These are phyloP conservation scores for Lepiota venenata DNA, from an alignment of 768 basidiomycete genomes.

Conservation along the genomic window DNA sequence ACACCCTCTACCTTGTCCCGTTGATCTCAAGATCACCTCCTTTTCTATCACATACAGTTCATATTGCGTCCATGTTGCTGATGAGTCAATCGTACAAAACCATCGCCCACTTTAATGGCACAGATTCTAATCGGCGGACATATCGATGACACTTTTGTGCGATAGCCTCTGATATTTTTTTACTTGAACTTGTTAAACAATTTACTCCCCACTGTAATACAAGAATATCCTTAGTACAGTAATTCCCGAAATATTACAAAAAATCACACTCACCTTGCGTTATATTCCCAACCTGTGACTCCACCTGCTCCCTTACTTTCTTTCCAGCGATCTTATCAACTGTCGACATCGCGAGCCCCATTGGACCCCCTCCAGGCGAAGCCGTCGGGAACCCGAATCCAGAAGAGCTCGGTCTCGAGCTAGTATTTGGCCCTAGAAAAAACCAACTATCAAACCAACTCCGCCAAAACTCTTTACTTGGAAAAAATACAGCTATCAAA, in stretches of 20 bases:
- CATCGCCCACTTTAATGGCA: no score
- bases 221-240: not conserved
- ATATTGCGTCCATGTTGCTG: no score
- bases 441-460: not conserved
- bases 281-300: constrained; percentile 40
- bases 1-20: no score
- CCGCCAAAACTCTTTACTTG: not conserved
- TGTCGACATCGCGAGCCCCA: constrained; percentile 43
- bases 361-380: constrained; percentile 21
- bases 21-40: no score
- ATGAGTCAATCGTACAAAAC: no score
- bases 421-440: not conserved
- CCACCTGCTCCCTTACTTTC: constrained; percentile 46
- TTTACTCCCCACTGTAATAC: constrained; percentile 36
- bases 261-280: constrained; percentile 45
- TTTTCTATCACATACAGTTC: no score
- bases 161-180: constrained; percentile 19
- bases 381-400: constrained; percentile 26
- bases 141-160: no score
- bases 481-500: constrained; percentile 10
- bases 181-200: constrained; percentile 45
- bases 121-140: no score
- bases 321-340: constrained; percentile 56
- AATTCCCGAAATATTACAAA: not conserved
- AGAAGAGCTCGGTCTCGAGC: constrained; percentile 20